Evolutionary conservation across 306 rosid species (phyloP).

Genomic region (Dalbergia cochinchinensis): DNA sequence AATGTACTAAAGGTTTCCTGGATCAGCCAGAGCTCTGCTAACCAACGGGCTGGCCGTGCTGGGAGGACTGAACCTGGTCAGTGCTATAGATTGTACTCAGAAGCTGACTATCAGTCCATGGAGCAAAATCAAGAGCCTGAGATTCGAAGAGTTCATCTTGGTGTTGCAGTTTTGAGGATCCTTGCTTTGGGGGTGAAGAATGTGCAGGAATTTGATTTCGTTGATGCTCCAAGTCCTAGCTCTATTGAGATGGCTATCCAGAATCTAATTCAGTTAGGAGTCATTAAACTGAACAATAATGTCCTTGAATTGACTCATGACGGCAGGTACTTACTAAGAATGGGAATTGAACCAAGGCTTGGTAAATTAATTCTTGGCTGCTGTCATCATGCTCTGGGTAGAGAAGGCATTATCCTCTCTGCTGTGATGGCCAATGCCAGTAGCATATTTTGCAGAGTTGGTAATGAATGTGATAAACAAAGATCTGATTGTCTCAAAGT

Average conservation of each 20-base stretch:
- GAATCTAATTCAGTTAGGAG: conserved; percentile 81
- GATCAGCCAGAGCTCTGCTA: conserved; percentile 93
- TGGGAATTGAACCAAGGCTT: conserved; percentile 97
- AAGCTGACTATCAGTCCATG: conserved; percentile 77
- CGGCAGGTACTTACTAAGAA: conserved; percentile 70
- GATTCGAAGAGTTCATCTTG: conserved; percentile 96
- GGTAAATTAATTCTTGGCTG: conserved; percentile 91
- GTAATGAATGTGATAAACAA: conserved; percentile 73
- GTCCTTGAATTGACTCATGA: conserved; percentile 69
- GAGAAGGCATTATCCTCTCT: conserved; percentile 90
- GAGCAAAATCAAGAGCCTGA: conserved; percentile 88
- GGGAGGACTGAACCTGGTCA: conserved; percentile 94
- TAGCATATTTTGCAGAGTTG: conserved; percentile 90
- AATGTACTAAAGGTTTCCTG: conserved; percentile 86
- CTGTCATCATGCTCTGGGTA: conserved; percentile 56
- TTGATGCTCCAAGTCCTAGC: conserved; percentile 87
- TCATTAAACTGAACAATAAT: conserved; percentile 56
- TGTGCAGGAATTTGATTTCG: conserved; percentile 81
- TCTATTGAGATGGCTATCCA: conserved; percentile 84
- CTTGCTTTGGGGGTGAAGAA: conserved; percentile 85
- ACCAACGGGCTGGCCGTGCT: conserved; percentile 96
- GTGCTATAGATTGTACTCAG: conserved; percentile 90
- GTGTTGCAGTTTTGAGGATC: conserved; percentile 89
- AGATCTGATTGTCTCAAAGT: conserved; percentile 88
- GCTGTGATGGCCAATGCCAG: conserved; percentile 93